Percentiles rank a stretch among this genome's conserved stretches.
These are phyloP conservation scores for Sanghuangporus weigelae DNA, from an alignment of 1,284 basidiomycete species.

Conservation along the genomic window DNA sequence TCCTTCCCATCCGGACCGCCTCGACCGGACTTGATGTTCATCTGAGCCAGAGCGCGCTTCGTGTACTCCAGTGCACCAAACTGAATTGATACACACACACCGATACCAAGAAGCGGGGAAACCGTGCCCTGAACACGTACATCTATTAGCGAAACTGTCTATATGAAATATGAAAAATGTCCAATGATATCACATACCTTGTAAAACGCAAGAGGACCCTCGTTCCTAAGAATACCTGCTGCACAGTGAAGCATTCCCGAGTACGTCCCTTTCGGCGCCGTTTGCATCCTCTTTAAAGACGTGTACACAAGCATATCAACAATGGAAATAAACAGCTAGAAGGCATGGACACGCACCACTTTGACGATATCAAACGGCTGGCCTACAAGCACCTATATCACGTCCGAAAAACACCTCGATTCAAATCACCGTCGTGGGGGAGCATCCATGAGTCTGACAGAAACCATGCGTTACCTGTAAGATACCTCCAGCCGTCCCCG, in stretches of 20 bases:
- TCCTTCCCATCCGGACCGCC: conserved; percentile 57
- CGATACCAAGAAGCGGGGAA: conserved; percentile 91
- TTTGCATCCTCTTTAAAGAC: conserved; percentile 77
- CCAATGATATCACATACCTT: conserved; percentile 53
- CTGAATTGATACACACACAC: conserved; percentile 94
- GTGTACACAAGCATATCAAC: not conserved
- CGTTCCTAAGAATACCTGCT: conserved; percentile 80
- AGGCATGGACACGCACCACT: conserved; percentile 59
- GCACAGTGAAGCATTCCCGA: conserved; percentile 87
- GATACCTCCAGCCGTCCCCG: conserved; percentile 44
- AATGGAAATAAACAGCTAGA: not conserved
- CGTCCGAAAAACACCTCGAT: conserved; percentile 16
- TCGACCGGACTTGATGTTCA: conserved; percentile 47
- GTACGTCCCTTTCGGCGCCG: conserved; percentile 87
- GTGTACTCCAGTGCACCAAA: conserved; percentile 89
- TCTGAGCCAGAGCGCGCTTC: conserved; percentile 76
- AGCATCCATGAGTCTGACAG: not conserved
- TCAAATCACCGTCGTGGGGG: conserved; percentile 13
- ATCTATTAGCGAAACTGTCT: not conserved
- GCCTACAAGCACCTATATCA: conserved; percentile 74
- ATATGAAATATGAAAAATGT: not conserved
- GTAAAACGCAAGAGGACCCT: conserved; percentile 94
- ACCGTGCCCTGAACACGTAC: conserved; percentile 69
- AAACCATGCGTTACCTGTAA: conserved; percentile 34
- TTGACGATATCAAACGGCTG: conserved; percentile 98